A percentile compares a stretch with the other conserved stretches of the same genome.
phyloP scores from a whole-genome alignment of 495 filamentous ascomycete genomes.

The Parachaetomium inaequale region DNA sequence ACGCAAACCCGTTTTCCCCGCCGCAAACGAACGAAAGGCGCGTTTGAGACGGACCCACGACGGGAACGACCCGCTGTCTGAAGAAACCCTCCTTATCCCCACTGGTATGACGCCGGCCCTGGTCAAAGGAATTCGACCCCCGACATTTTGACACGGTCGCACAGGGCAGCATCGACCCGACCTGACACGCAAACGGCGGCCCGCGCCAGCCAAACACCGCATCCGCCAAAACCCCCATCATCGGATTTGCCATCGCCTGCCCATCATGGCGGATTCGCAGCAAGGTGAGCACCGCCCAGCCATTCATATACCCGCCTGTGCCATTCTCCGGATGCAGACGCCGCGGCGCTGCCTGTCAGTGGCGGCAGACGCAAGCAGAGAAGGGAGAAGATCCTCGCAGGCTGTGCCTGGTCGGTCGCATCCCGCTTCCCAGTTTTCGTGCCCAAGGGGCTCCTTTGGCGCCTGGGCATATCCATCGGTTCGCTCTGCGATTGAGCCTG shows the following conservation, averaged over 20 bases:
- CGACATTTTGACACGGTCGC: conserved; percentile 29
- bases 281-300: conserved; percentile 32
- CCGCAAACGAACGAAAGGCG: not conserved
- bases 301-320: conserved; percentile 7
- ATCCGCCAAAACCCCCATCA: conserved; percentile 1
- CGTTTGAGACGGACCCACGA: conserved; percentile 10
- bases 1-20: not conserved
- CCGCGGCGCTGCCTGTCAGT: conserved; percentile 16
- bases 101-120: conserved; percentile 34
- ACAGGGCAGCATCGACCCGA: conserved; percentile 19
- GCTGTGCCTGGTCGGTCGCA: conserved; percentile 23
- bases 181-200: conserved; percentile 11
- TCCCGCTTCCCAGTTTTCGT: conserved; percentile 34
- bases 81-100: conserved; percentile 25
- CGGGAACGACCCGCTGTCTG: conserved; percentile 20
- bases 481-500: conserved; percentile 38
- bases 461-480: conserved; percentile 27
- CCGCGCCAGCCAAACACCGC: conserved; percentile 9
- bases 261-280: conserved; percentile 33
- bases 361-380: conserved; percentile 17
- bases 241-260: conserved; percentile 5
- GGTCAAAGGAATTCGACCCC: conserved; percentile 26
- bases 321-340: conserved; percentile 17
- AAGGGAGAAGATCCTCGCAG: conserved; percentile 20
- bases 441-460: conserved; percentile 21